Evolutionary conservation across 2,329 filamentous ascomycete species (phyloP), one percentile per base, ranked within the genome.

Genomic region (Hysterium pulicare): DNA sequence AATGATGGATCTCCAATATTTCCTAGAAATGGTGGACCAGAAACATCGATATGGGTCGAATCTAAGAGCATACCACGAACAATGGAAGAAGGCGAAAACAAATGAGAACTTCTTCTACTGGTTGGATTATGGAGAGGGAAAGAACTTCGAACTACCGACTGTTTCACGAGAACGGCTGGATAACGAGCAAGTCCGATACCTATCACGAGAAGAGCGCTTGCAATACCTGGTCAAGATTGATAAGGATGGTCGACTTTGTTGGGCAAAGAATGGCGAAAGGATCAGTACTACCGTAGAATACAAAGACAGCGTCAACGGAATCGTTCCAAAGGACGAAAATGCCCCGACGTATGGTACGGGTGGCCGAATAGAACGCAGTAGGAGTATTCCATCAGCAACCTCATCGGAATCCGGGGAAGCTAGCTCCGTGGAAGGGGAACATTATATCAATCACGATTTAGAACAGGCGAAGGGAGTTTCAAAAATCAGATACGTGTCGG

Each of bases 51-150:
- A 95, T 58, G 90, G 90, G 3, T 85, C 83, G 41, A 94, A 93
- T 53, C 67, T 95, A 38, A 76, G 86, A 23, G 78, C 80, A 23
- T 96, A 95, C 55, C 90, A 96, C 58, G 79, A 82, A 45, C 81
- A 86, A 50, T 96, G 90, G 90, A 89, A 89, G 64, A 80, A 78
- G 46, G 73, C 81, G 1, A 74, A 86, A 21, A 91, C 88, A 0
- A 79, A 82, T 4, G 85, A 95, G 62, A 95, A 93, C 60, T 96
- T 90, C 75, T 95, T 95, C 64, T 91, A 90, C 68, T 95, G 90
- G 90, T 74, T 95, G 1, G 90, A 96, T 61, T 75, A 86, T 45
- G 90, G 90, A 4, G 83, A 84, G 37, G 90, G 90, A 0, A 81
- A 73, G 52, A 65, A 78, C 30, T 61, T 93, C 33, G 84, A 91